These are phyloP conservation scores for Cladophialophora exuberans DNA, from an alignment of 2,329 filamentous ascomycete species.

Conservation along the genomic window DNA sequence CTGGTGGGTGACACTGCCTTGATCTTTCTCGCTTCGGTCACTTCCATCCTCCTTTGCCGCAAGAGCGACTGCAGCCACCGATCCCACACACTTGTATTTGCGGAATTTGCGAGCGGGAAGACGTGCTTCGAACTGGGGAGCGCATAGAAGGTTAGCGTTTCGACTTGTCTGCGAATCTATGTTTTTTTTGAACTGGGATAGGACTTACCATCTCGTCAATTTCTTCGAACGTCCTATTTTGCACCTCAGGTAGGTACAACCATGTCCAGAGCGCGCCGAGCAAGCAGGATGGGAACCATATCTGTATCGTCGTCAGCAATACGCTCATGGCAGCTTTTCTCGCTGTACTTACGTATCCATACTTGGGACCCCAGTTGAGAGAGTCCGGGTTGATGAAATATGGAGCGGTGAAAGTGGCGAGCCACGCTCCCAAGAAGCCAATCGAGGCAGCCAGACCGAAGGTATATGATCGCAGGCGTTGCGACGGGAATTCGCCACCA, in stretches of 20 bases:
- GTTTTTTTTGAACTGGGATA: not conserved
- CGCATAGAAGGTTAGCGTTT: slow-evolving; percentile 1
- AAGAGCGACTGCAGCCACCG: slow-evolving; percentile 28
- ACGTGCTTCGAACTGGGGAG: slow-evolving; percentile 42
- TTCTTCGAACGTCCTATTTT: slow-evolving; percentile 44
- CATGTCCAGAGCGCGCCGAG: slow-evolving; percentile 25
- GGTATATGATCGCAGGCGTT: slow-evolving; percentile 60
- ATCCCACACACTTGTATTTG: slow-evolving; percentile 42
- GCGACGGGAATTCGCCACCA: slow-evolving; percentile 59
- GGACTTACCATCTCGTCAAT: slow-evolving; percentile 34
- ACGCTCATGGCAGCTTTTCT: no score
- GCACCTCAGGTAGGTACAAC: slow-evolving; percentile 56
- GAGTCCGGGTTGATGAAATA: slow-evolving; percentile 62
- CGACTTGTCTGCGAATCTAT: not conserved
- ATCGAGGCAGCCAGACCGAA: slow-evolving; percentile 59
- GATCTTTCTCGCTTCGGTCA: slow-evolving; percentile 17
- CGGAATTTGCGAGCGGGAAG: slow-evolving; percentile 43
- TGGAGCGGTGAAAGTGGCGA: slow-evolving; percentile 61
- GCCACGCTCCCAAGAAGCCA: slow-evolving; percentile 61
- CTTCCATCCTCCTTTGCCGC: slow-evolving; percentile 21
- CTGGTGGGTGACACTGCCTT: slow-evolving; percentile 20
- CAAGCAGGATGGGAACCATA: slow-evolving; percentile 48
- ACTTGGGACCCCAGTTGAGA: slow-evolving; percentile 61
- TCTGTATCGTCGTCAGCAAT: no score
- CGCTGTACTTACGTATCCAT: no score